Base-by-base conservation (phyloP, 768 basidiomycete genomes). In the Exidia glandulosa region DNA sequence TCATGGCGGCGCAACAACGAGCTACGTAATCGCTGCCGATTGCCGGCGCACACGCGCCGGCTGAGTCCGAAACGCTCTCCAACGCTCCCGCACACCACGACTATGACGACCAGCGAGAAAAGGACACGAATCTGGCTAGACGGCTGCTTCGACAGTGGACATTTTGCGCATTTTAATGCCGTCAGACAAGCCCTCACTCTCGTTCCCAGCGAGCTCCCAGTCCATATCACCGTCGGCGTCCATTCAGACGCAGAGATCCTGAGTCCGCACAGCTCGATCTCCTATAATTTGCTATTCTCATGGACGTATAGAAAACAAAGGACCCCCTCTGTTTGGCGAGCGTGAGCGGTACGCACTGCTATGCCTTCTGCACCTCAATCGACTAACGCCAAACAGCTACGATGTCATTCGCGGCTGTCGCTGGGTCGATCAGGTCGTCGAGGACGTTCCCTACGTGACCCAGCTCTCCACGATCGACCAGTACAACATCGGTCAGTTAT, bases 91-190 rank as follows among this genome's bases (percentile, higher is more conserved):
- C 19, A 37, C 36, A 37, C 12, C 36, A 37, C 12, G 10, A 37
- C 36, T 37, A 37, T 37, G n/a, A n/a, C n/a, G n/a, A n/a, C 36
- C 36, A 10, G 19, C 19, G 6, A 19, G 6, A 19, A 23, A 45
- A 6, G 36, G 10, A 23, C 41, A 6, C 16, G 16, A 23, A 6
- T 14, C 57, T 62, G 57, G 63, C 61, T 63, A 14, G 63, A 64
- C 56, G 63, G 63, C 9, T 62, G 63, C 54, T 62, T 64, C 50
- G 63, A 64, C 47, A 62, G 63, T 32, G 62, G 62, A 31, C 61
- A 59, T 59, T 64, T 64, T 56, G 63, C 63, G 16, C 63, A 64
- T 30, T 62, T 62, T n/a, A 64, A 64, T 32, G 63, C 62, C 25
- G 34, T 64, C 7, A 36, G 63, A 12, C 63, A 64, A 55, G 62